Conservation (phyloP, 768 basidiomycete species). For the Botryobasidium botryosum region DNA sequence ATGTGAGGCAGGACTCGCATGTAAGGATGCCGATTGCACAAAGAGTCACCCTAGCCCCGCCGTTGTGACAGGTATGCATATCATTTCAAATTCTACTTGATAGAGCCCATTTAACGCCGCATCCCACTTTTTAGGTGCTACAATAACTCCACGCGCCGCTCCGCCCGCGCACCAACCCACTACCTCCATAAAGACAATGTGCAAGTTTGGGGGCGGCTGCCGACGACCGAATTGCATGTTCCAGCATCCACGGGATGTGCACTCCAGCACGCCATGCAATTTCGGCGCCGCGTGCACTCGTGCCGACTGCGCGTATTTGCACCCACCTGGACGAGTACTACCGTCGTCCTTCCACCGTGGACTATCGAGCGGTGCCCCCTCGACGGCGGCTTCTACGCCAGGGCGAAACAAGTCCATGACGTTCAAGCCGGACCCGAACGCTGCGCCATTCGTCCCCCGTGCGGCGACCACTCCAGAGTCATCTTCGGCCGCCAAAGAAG, state of each 20-base stretch:
- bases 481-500: no score
- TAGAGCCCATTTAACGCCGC: constrained; percentile 1
- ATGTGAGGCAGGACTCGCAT: constrained; percentile 76
- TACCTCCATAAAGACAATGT: constrained; percentile 23
- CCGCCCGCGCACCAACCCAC: constrained; percentile 12
- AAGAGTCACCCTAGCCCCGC: constrained; percentile 87
- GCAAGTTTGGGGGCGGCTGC: constrained; percentile 56
- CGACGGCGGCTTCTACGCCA: no score
- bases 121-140: no score
- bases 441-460: no score
- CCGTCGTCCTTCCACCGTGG: constrained; percentile 72
- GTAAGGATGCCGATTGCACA: constrained; percentile 86
- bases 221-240: constrained; percentile 54
- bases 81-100: constrained; percentile 14
- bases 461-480: no score
- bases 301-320: constrained; percentile 73
- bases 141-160: neutral
- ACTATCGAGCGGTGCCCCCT: no score
- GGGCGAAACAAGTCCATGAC: no score
- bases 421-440: no score
- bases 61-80: constrained; percentile 48
- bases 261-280: constrained; percentile 42
- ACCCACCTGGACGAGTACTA: constrained; percentile 72
- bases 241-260: constrained; percentile 32
- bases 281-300: constrained; percentile 80